phyloP scores from a whole-genome alignment of 148 eudicot genomes.

The Chenopodium album region DNA sequence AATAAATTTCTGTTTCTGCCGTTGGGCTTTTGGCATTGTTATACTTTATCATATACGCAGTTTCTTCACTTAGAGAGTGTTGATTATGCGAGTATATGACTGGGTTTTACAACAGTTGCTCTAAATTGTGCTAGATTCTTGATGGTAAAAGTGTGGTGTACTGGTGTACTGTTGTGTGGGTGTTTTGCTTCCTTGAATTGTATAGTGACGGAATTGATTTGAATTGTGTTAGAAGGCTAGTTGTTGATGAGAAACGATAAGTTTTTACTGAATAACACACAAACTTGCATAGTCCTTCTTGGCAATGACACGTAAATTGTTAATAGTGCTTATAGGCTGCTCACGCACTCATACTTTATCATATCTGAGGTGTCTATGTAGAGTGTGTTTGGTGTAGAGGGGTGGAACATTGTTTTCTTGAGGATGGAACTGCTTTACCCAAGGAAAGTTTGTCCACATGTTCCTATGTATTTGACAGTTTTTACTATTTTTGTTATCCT shows the following conservation, averaged over 20 bases:
- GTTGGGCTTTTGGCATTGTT: no score
- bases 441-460: no score
- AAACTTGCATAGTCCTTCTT: neutral
- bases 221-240: neutral
- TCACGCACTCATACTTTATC: neutral
- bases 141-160: neutral
- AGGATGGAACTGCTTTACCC: no score
- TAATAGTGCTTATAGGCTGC: neutral
- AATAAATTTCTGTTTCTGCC: no score
- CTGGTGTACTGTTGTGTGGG: neutral
- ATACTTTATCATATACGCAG: no score
- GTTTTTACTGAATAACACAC: neutral
- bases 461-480: no score
- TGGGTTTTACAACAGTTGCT: neutral
- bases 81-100: neutral
- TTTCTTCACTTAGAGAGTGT: no score
- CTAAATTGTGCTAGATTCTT: neutral
- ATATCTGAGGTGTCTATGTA: no score
- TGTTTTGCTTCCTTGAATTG: slow-evolving; percentile 1
- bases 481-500: no score
- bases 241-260: neutral
- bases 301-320: neutral
- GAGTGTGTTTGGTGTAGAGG: no score
- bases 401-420: no score
- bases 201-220: neutral